Conservation (phyloP, 2,329 filamentous ascomycete species). For the Phaeosphaeriaceae sp. region DNA sequence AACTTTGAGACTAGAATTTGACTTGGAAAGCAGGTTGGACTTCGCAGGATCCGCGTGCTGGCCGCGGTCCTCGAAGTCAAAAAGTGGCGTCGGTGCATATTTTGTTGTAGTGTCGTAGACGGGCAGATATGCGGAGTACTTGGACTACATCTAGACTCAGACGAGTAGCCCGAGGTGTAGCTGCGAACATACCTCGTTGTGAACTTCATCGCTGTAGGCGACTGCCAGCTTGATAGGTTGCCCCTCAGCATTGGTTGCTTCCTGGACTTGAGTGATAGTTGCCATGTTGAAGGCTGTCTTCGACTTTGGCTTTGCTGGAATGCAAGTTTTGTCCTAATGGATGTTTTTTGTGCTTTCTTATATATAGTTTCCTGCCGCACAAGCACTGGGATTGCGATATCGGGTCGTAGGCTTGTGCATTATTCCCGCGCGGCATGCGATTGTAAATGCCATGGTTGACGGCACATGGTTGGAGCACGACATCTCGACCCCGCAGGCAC, state of each 20-base stretch:
- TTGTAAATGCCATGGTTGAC: background rate
- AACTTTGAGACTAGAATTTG: constrained; percentile 31
- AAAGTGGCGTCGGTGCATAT: constrained; percentile 50
- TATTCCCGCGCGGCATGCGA: background rate
- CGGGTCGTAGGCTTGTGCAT: too few relatives aligned
- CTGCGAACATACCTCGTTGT: constrained; percentile 16
- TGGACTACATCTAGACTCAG: constrained; percentile 31
- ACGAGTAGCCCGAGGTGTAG: background rate
- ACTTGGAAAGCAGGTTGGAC: constrained; percentile 48
- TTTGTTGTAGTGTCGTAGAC: constrained; percentile 47
- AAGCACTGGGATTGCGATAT: background rate
- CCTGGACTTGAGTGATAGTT: constrained; percentile 20
- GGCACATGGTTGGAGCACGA: constrained; percentile 22
- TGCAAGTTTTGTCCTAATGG: background rate
- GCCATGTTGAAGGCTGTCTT: constrained; percentile 9
- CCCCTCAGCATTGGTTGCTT: constrained; percentile 24
- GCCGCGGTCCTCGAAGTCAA: constrained; percentile 52
- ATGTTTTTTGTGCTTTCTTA: background rate
- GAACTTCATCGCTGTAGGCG: constrained; percentile 30
- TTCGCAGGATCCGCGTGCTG: constrained; percentile 53
- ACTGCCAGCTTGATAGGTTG: constrained; percentile 28
- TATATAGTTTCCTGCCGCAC: background rate
- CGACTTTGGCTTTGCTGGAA: background rate
- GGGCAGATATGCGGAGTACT: constrained; percentile 45
- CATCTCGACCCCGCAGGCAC: constrained; percentile 33